Evolutionary conservation across 352 stramenopile genomes (phyloP).

Genomic region (Globisporangium paroecandrum): DNA sequence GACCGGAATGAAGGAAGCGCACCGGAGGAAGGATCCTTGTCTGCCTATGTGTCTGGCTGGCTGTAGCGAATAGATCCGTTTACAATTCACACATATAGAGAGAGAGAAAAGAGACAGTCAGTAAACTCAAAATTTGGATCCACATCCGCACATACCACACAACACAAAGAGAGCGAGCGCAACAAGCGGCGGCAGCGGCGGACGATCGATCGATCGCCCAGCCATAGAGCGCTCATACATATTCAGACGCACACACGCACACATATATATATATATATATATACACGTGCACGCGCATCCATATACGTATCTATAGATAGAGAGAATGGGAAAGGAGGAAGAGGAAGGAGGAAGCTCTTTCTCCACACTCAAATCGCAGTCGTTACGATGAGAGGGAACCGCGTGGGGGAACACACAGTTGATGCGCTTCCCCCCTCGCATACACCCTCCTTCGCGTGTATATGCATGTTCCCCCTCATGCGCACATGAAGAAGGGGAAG

Average conservation of each 20-base stretch:
- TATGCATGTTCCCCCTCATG: too few relatives aligned
- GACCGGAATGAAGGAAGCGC: not conserved
- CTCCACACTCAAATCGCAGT: not conserved
- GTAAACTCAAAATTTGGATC: constrained; percentile 1
- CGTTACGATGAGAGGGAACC: not conserved
- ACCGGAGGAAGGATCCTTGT: not conserved
- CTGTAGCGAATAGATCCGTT: not conserved
- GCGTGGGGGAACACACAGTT: not conserved
- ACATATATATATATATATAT: not conserved
- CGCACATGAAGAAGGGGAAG: too few relatives aligned
- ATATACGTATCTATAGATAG: not conserved
- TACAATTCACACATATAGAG: not conserved
- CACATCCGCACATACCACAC: not conserved
- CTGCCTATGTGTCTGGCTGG: not conserved
- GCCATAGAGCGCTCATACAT: not conserved
- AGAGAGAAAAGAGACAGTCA: not conserved
- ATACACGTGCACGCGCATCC: not conserved
- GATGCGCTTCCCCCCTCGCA: not conserved
- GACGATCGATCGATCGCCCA: not conserved
- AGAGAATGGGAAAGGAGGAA: not conserved
- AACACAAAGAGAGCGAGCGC: not conserved
- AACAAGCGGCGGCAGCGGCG: too few relatives aligned
- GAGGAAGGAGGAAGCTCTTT: not conserved
- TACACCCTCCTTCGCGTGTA: too few relatives aligned
- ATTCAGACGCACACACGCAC: not conserved